Base-by-base conservation (phyloP, 495 filamentous ascomycete species). In the Aspergillus olivimuriae region DNA sequence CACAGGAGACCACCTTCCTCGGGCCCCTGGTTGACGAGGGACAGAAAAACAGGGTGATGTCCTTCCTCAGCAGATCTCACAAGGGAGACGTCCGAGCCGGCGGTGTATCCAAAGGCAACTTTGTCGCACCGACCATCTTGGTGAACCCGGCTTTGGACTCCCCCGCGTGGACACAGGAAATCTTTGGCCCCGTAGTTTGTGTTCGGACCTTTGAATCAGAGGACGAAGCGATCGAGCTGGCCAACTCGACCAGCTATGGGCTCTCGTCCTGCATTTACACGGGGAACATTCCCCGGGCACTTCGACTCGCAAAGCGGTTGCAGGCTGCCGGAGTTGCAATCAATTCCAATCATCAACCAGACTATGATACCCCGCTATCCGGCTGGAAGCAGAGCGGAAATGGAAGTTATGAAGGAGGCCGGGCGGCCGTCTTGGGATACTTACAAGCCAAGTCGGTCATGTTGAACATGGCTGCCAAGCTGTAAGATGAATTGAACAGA, bases 401-500 rank as follows among this genome's bases (percentile, higher is more conserved):
- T 21, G 35, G 35, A 1, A 38, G 35, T 38, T 38, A 38, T 38
- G 35, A 38, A 11, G 35, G 35, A n/a, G 35, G 35, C 6, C 35
- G 35, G 11, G 35, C 35, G 10, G 35, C 35, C 12, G 18, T 38
- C 5, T n/a, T 38, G 35, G 20, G 35, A 17, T 38, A 38, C 20
- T 38, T 38, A 19, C 35, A 38, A 19, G 35, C 35, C 4, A 38
- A 38, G n/a, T 17, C 35, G 6, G 35, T 38, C 12, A 17, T 38
- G 17, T 9, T 38, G 7, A 38, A 38, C 11, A 20, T 38, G 35
- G 17, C 35, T 5, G 35, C 35, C 15, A 38, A 38, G 35, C 35
- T 38, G 20, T 38, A 20, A 38, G 33, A 18, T 11, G 10, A 17
- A 7, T 14, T 9, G 19, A 6, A 20, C n/a, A n/a, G 35, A 20